These are phyloP conservation scores for Eutrema yunnanense DNA, from an alignment of 345 rosid species.

Conservation along the genomic window DNA sequence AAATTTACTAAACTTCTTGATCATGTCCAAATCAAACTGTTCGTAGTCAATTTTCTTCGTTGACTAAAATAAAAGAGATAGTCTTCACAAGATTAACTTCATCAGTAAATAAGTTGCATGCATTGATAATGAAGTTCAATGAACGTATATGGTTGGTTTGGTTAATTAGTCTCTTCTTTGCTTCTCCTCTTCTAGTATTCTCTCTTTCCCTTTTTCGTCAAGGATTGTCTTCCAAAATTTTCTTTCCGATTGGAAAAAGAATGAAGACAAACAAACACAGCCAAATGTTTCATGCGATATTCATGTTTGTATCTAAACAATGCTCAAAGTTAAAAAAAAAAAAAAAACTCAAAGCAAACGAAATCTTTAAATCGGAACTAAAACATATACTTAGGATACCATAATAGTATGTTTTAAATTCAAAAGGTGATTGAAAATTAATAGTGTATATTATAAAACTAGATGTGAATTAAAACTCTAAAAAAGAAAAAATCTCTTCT, in stretches of 20 bases:
- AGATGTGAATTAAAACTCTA: too few relatives aligned
- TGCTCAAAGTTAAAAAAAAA: background rate
- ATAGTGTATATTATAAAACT: background rate
- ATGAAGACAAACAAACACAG: background rate
- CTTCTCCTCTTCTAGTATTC: background rate
- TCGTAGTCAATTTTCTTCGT: background rate
- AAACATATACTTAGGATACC: background rate
- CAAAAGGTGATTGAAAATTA: background rate
- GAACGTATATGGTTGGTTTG: background rate
- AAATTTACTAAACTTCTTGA: background rate
- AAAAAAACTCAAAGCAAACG: background rate
- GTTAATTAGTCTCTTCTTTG: background rate
- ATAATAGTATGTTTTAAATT: background rate
- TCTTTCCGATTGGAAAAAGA: background rate
- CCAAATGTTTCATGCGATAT: background rate
- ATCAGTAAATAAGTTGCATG: background rate
- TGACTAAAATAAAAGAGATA: background rate
- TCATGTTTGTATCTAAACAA: background rate
- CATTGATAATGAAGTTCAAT: background rate
- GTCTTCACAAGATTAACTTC: too few relatives aligned
- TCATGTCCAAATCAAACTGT: background rate
- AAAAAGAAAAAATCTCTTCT: too few relatives aligned
- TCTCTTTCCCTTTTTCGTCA: background rate
- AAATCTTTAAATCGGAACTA: background rate
- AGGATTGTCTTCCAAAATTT: background rate